phyloP scores from a whole-genome alignment of 768 basidiomycete genomes.

The Lactarius evosmus region DNA sequence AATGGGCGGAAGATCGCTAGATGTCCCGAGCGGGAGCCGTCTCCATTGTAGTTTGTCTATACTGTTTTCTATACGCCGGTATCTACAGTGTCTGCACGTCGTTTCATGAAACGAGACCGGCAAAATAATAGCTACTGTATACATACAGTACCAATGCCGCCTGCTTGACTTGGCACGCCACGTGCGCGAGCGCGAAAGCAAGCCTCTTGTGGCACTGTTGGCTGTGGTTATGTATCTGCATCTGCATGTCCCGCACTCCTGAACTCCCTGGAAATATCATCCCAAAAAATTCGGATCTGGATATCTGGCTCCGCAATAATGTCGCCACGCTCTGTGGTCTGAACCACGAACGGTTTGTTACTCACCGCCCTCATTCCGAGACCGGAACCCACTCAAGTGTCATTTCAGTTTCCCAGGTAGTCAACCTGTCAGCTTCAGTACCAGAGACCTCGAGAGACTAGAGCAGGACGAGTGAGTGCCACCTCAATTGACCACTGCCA shows the following conservation, averaged over 20 bases:
- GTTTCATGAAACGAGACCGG: constrained; percentile 2
- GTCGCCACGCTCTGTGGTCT: constrained; percentile 67
- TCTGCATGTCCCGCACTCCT: constrained; percentile 42
- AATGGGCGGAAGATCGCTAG: constrained; percentile 92
- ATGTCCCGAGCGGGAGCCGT: constrained; percentile 7
- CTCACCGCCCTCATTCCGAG: background rate
- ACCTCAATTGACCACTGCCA: background rate
- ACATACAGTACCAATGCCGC: background rate
- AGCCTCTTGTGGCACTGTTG: no score
- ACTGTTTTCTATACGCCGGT: constrained; percentile 24
- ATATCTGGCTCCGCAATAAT: constrained; percentile 57
- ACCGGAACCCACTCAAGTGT: background rate
- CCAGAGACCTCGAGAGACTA: constrained; percentile 65
- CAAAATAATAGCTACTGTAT: constrained; percentile 14
- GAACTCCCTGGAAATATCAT: constrained; percentile 67
- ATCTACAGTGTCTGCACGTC: constrained; percentile 13
- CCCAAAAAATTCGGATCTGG: constrained; percentile 54
- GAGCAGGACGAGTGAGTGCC: constrained; percentile 75
- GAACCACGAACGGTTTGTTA: constrained; percentile 56
- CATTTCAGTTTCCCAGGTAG: constrained; percentile 82
- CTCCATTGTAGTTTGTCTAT: constrained; percentile 20
- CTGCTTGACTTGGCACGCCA: background rate
- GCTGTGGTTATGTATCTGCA: background rate
- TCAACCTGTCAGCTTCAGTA: constrained; percentile 89
- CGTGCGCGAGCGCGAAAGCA: constrained; percentile 2